Evolutionary conservation across 2,329 filamentous ascomycete genomes (phyloP).

Genomic region (Leptographium procerum): DNA sequence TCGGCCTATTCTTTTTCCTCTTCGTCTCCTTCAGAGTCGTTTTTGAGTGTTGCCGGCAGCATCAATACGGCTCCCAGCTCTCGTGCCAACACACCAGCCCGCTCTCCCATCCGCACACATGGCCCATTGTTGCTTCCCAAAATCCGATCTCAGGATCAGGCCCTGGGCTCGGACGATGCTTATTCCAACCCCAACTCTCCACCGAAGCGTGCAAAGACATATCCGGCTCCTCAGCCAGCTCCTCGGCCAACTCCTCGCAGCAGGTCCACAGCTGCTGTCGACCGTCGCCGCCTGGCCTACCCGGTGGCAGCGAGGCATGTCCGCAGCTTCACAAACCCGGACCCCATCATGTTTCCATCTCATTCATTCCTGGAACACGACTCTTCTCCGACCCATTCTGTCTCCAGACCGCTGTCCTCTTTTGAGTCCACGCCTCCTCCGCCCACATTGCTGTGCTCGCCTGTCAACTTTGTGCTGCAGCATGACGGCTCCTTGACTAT

Average conservation of each 20-base stretch:
- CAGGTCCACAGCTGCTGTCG: neutral
- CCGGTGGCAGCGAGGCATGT: conserved; percentile 34
- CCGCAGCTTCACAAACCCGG: conserved; percentile 51
- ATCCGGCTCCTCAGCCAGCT: conserved; percentile 26
- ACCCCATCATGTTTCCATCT: conserved; percentile 35
- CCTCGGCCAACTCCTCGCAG: conserved; percentile 15
- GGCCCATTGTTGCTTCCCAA: conserved; percentile 74
- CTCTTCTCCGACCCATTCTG: conserved; percentile 23
- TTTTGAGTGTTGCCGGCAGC: conserved; percentile 24
- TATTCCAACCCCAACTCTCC: conserved; percentile 25
- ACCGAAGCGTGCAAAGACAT: conserved; percentile 47
- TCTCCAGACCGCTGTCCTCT: neutral
- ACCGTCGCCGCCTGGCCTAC: conserved; percentile 1
- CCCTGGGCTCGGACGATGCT: conserved; percentile 45
- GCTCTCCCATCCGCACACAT: conserved; percentile 64
- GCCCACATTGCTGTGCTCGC: conserved; percentile 51
- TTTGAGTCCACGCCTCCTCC: conserved; percentile 26
- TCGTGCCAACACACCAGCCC: conserved; percentile 54
- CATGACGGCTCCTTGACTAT: conserved; percentile 17
- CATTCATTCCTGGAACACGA: conserved; percentile 21
- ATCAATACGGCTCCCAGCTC: conserved; percentile 29
- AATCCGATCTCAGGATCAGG: conserved; percentile 75
- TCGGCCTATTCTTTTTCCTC: conserved; percentile 52
- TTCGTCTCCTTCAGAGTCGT: conserved; percentile 45
- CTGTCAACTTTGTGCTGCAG: conserved; percentile 41